phyloP scores from a whole-genome alignment of 148 eudicot species.

The Rheum nobile region DNA sequence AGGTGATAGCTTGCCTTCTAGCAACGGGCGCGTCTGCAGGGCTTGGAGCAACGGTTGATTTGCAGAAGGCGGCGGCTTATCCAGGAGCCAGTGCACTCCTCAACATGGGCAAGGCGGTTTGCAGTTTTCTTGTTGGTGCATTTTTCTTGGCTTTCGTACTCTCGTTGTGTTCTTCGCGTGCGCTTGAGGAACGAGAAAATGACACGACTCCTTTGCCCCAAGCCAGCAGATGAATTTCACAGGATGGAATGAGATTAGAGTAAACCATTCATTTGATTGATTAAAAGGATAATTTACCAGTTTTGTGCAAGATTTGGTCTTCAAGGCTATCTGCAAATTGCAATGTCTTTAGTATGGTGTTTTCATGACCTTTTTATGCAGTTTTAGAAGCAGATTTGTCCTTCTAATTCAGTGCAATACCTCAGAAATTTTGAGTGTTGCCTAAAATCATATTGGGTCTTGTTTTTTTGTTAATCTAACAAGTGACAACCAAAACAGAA shows the following conservation, averaged over 20 bases:
- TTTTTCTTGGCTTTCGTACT: background rate
- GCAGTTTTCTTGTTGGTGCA: background rate
- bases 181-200: background rate
- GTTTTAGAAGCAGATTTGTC: too few species aligned
- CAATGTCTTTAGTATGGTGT: too few species aligned
- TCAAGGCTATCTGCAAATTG: too few species aligned
- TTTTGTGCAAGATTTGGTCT: too few species aligned
- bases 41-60: background rate
- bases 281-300: background rate
- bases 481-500: background rate
- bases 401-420: background rate
- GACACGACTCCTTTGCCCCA: background rate
- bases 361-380: too few species aligned
- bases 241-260: background rate
- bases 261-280: too few species aligned
- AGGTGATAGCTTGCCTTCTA: background rate
- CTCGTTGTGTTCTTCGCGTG: conserved; percentile 1
- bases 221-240: background rate
- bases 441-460: background rate
- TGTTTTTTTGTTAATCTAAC: background rate
- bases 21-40: conserved; percentile 1
- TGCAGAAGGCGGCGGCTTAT: background rate
- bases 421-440: too few species aligned
- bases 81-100: background rate
- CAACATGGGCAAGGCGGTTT: background rate